Conservation (phyloP, 2,329 filamentous ascomycete species). For the Epichloe hybrida region DNA sequence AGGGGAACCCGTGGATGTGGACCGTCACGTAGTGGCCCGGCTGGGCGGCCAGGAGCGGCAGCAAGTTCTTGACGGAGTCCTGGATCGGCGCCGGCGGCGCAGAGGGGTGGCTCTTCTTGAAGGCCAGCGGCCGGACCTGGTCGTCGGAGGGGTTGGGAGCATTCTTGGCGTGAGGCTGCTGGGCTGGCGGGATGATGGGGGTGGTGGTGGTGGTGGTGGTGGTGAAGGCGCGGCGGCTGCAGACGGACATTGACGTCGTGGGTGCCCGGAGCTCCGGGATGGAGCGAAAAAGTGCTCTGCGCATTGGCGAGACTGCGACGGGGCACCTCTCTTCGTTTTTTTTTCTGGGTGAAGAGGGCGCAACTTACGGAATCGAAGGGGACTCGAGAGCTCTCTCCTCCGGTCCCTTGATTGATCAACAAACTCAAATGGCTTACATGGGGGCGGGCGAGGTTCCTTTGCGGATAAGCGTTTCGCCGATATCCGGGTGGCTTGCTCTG, state of each 20-base stretch:
- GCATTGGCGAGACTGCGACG: constrained; percentile 30
- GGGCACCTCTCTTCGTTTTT: not conserved
- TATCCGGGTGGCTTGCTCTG: too few relatives aligned
- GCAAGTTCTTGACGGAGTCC: constrained; percentile 43
- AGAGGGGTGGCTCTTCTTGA: constrained; percentile 25
- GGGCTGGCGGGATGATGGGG: constrained; percentile 31
- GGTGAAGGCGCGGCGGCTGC: constrained; percentile 27
- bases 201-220: constrained; percentile 33
- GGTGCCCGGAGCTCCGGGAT: constrained; percentile 44
- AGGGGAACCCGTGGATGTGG: constrained; percentile 67
- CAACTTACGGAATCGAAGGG: too few relatives aligned
- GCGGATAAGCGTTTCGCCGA: too few relatives aligned
- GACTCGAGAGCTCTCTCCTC: too few relatives aligned
- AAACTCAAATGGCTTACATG: too few relatives aligned
- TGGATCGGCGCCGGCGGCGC: constrained; percentile 29
- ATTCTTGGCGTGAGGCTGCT: constrained; percentile 22
- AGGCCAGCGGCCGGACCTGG: constrained; percentile 22
- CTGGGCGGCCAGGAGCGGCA: constrained; percentile 61
- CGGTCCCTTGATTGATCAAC: too few relatives aligned
- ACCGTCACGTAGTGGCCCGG: constrained; percentile 64
- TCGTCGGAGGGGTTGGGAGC: constrained; percentile 22
- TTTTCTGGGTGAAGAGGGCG: not conserved
- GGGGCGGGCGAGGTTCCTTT: too few relatives aligned
- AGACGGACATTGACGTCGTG: constrained; percentile 12
- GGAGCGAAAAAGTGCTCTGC: constrained; percentile 49